Evolutionary conservation across 2,329 filamentous ascomycete genomes (phyloP).

Genomic region (Passalora sequoiae): DNA sequence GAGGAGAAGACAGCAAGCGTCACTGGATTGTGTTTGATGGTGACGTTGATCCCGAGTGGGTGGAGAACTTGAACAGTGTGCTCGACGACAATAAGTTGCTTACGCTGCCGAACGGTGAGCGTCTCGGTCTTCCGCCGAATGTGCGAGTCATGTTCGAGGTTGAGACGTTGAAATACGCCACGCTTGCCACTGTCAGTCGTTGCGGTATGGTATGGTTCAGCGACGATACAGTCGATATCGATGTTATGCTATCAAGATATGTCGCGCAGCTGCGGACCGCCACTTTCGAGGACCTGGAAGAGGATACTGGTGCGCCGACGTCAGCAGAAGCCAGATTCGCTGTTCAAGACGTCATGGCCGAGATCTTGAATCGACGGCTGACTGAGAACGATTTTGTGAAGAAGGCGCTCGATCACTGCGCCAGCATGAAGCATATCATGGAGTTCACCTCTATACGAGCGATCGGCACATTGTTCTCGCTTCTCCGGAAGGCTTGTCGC

Average conservation of each 20-base stretch:
- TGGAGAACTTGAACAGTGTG: slow-evolving; percentile 99
- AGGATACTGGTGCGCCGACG: slow-evolving; percentile 71
- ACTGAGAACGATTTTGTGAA: slow-evolving; percentile 75
- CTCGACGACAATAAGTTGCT: slow-evolving; percentile 98
- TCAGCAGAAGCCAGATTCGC: slow-evolving; percentile 56
- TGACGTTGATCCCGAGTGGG: slow-evolving; percentile 98
- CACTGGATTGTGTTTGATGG: slow-evolving; percentile 99
- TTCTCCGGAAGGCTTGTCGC: slow-evolving; percentile 88
- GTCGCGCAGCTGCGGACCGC: slow-evolving; percentile 75
- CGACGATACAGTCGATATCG: slow-evolving; percentile 88
- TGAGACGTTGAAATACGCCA: slow-evolving; percentile 94
- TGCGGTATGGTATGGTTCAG: slow-evolving; percentile 99
- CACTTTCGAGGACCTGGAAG: slow-evolving; percentile 90
- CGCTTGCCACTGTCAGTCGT: slow-evolving; percentile 95
- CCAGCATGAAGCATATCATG: slow-evolving; percentile 91
- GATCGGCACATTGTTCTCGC: slow-evolving; percentile 86
- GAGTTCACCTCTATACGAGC: slow-evolving; percentile 89
- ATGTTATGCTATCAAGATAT: slow-evolving; percentile 91
- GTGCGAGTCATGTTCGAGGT: slow-evolving; percentile 99
- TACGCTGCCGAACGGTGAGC: slow-evolving; percentile 94
- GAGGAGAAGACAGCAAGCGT: slow-evolving; percentile 91
- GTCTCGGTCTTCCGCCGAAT: slow-evolving; percentile 87
- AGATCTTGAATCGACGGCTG: slow-evolving; percentile 69
- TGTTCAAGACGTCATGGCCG: slow-evolving; percentile 73
- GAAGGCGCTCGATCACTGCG: slow-evolving; percentile 69